Evolutionary conservation across 306 rosid genomes (phyloP), one percentile per base, ranked within the genome.

Genomic region (Quercus glauca): DNA sequence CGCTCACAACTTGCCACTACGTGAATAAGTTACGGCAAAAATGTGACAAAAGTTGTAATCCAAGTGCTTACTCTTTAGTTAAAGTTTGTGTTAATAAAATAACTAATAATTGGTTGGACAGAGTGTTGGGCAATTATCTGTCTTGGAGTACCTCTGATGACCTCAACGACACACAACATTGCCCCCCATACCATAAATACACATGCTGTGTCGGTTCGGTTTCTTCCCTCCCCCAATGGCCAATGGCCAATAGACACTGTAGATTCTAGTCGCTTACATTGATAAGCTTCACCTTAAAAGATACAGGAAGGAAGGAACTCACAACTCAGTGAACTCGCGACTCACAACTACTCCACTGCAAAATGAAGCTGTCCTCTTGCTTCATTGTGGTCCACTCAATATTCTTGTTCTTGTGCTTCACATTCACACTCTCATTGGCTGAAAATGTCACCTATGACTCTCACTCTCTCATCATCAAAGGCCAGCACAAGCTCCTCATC

Each of bases 381-480:
- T 0, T 45, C 49, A 3, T 73, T 19, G 65, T 35, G 29, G 33
- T 31, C 14, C 6, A 17, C 8, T 29, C 17, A 43, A 18, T 25
- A 1, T 15, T 64, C 9, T 37, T 69, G 59, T 56, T 87, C 15
- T 18, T 78, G 5, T 74, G 35, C 7, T 79, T 83, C 72, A 37
- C 81, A 1, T 72, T 81, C 72, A 37, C 81, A 1, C 61, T 79
- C 4, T 55, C 25, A n/a, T 56, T 67, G 0, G 75, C 77, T 14
- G 77, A 84, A 69, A 94, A 92, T 81, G 98, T 94, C 1, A 92
- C 86, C 69, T 94, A 92, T 80, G 98, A 94, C 17, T 83, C 83
- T 37, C 97, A 96, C 41, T 94, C 98, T 14, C 88, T 94, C 82
- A 86, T 92, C 81, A 87, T 94, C 69, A 79, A 88, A 57, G 98